Evolutionary conservation across 2,329 filamentous ascomycete genomes (phyloP).

Genomic region (Beauveria australis): DNA sequence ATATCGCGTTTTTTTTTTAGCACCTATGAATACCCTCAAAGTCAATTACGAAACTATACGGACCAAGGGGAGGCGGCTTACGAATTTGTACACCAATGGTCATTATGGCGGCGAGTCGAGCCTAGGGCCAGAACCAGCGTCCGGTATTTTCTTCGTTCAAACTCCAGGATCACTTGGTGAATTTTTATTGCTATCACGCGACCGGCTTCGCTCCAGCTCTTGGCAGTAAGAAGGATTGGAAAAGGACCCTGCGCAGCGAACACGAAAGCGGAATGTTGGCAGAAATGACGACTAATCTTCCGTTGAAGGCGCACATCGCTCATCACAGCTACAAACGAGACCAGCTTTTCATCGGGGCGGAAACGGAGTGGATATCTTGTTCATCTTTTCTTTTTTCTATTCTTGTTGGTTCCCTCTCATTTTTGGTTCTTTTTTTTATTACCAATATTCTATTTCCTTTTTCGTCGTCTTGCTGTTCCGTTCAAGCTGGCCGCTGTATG

Average conservation of each 20-base stretch:
- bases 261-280: neutral
- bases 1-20: slow-evolving; percentile 20
- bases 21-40: slow-evolving; percentile 17
- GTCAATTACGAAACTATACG: slow-evolving; percentile 12
- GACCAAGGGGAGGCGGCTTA: slow-evolving; percentile 11
- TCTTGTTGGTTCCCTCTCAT: slow-evolving; percentile 6
- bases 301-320: neutral
- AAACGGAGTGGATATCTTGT: slow-evolving; percentile 9
- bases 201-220: slow-evolving; percentile 2
- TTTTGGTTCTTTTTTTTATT: slow-evolving; percentile 11
- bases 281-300: neutral
- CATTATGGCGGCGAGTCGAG: neutral
- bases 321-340: neutral
- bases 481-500: neutral
- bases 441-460: slow-evolving; percentile 3
- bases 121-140: neutral
- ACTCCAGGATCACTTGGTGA: neutral
- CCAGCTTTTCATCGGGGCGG: neutral
- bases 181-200: neutral
- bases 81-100: slow-evolving; percentile 7
- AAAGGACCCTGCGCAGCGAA: neutral
- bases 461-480: neutral
- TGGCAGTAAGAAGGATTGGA: neutral
- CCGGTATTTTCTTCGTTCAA: neutral
- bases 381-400: slow-evolving; percentile 5